phyloP scores from a whole-genome alignment of 306 rosid species.

The Dryas alaskensis region DNA sequence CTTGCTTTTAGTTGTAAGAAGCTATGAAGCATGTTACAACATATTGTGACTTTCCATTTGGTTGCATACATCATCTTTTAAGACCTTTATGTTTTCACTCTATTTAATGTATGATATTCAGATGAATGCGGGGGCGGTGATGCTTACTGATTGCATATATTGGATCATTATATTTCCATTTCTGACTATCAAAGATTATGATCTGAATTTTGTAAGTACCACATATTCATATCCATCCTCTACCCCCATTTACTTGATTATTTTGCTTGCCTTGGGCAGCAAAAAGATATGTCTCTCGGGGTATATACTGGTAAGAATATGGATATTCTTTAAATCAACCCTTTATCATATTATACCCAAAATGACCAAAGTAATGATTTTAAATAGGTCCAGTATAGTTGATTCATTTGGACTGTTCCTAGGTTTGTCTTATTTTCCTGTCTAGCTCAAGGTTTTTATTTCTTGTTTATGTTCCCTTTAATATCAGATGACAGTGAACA shows the following conservation, averaged over 20 bases:
- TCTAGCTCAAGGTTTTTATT: neutral
- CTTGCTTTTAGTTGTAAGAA: neutral
- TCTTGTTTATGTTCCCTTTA: constrained; percentile 18
- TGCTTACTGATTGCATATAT: constrained; percentile 60
- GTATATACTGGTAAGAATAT: neutral
- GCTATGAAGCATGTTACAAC: constrained; percentile 14
- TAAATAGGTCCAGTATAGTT: neutral
- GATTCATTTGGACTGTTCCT: neutral
- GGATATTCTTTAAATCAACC: neutral
- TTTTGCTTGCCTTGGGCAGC: neutral
- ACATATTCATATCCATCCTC: neutral
- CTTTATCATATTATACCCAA: neutral
- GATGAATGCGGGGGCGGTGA: constrained; percentile 72
- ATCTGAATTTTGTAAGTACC: constrained; percentile 52
- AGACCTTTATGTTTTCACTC: constrained; percentile 21
- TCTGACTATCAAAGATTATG: constrained; percentile 54
- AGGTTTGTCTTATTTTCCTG: neutral
- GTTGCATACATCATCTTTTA: constrained; percentile 8
- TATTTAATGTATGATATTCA: constrained; percentile 26
- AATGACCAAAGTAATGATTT: neutral
- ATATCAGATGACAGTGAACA: constrained; percentile 63
- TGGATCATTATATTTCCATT: constrained; percentile 71
- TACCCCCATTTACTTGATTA: neutral
- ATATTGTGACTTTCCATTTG: neutral
- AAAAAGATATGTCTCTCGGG: neutral